phyloP scores from a whole-genome alignment of 2,329 filamentous ascomycete species.

The Diplocarpon mali region DNA sequence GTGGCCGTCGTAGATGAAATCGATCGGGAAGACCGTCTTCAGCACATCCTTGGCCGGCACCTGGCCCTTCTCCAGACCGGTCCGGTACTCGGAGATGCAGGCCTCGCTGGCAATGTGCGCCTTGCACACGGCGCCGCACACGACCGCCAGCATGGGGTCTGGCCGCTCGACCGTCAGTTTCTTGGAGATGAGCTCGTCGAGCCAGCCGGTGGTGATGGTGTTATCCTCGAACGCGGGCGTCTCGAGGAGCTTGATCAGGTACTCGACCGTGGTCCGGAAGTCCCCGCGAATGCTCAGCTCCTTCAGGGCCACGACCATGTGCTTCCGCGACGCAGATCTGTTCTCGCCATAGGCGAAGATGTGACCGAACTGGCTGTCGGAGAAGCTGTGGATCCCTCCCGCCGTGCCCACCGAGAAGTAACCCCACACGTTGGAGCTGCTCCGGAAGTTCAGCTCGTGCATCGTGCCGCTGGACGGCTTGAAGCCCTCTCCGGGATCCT shows the following conservation, averaged over 20 bases:
- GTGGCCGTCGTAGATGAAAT: constrained; percentile 96
- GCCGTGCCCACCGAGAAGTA: constrained; percentile 98
- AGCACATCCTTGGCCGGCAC: constrained; percentile 93
- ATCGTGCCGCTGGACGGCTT: constrained; percentile 98
- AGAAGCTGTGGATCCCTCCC: constrained; percentile 98
- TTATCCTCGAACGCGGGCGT: constrained; percentile 98
- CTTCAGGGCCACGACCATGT: constrained; percentile 98
- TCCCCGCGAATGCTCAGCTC: constrained; percentile 99
- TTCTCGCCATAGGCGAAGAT: constrained; percentile 99
- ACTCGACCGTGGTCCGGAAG: constrained; percentile 96
- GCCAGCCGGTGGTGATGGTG: constrained; percentile 97
- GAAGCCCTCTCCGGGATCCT: constrained; percentile 97
- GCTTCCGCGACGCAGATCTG: constrained; percentile 87
- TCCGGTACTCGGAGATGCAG: constrained; percentile 77
- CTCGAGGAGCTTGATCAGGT: constrained; percentile 96
- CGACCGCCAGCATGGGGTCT: constrained; percentile 84
- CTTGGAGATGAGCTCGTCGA: constrained; percentile 97
- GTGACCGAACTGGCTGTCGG: constrained; percentile 96
- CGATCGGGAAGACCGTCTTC: constrained; percentile 93
- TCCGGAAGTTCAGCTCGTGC: constrained; percentile 98
- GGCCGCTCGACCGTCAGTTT: constrained; percentile 93
- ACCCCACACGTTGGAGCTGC: constrained; percentile 98
- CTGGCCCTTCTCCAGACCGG: constrained; percentile 90
- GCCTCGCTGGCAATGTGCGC: constrained; percentile 89
- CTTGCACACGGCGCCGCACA: constrained; percentile 90